Percentiles rank a stretch among this genome's conserved stretches.
phyloP scores from a whole-genome alignment of 139 green algal species.

The Nannochloris sp. region DNA sequence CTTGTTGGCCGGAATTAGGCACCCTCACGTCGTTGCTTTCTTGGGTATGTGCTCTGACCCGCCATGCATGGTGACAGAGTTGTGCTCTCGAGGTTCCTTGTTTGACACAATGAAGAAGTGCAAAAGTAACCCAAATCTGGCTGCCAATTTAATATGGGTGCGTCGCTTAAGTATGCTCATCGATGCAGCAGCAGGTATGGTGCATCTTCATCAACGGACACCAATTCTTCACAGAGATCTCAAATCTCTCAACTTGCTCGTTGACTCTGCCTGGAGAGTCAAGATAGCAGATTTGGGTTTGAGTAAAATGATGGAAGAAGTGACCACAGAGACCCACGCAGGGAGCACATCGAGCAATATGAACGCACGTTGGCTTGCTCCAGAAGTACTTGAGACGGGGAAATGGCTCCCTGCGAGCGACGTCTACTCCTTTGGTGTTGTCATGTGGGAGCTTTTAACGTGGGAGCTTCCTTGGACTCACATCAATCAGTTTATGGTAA shows the following conservation, averaged over 20 bases:
- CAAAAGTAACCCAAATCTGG: background rate
- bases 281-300: constrained; percentile 47
- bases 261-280: constrained; percentile 33
- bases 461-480: constrained; percentile 34
- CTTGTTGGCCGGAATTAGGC: background rate
- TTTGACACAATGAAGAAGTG: constrained; percentile 29
- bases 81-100: constrained; percentile 29
- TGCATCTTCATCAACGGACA: constrained; percentile 33
- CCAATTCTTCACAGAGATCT: constrained; percentile 46
- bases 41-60: constrained; percentile 35
- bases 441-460: constrained; percentile 60
- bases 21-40: constrained; percentile 13
- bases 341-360: background rate
- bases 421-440: constrained; percentile 44
- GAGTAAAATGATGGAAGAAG: constrained; percentile 28
- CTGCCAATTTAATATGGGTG: constrained; percentile 23
- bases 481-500: constrained; percentile 1
- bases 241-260: constrained; percentile 44
- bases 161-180: constrained; percentile 26
- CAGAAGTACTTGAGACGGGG: constrained; percentile 32
- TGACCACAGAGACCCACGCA: background rate
- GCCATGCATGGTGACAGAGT: constrained; percentile 6
- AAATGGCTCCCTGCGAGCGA: constrained; percentile 30
- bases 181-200: constrained; percentile 46
- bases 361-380: constrained; percentile 23